A percentile compares a stretch with the other conserved stretches of the same genome.
Evolutionary conservation across 257 asterid genomes (phyloP).

Genomic region (Haberlea rhodopensis): DNA sequence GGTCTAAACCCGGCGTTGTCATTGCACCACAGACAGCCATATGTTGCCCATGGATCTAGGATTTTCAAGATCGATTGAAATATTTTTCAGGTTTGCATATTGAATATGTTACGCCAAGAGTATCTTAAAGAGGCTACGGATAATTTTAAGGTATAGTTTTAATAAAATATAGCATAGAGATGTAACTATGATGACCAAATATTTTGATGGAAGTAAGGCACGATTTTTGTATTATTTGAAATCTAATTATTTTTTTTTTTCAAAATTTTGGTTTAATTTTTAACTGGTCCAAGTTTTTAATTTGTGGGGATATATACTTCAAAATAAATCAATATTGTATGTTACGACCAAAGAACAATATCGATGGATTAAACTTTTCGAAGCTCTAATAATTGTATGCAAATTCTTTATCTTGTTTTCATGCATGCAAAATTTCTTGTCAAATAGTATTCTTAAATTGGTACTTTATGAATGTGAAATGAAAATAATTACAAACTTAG

Average conservation of each 20-base stretch:
- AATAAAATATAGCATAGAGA: not conserved
- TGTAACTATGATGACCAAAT: not conserved
- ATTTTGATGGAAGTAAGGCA: not conserved
- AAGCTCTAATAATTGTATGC: no score
- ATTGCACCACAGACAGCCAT: conserved; percentile 40
- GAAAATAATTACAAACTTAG: no score
- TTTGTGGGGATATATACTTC: no score
- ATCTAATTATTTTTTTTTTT: no score
- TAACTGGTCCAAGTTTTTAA: no score
- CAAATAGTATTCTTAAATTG: not conserved
- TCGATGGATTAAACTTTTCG: not conserved
- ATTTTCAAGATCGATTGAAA: not conserved
- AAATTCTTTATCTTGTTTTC: no score
- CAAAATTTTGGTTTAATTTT: no score
- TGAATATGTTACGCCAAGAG: not conserved
- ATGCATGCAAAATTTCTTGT: no score
- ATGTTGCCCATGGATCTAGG: not conserved
- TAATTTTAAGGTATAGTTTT: not conserved
- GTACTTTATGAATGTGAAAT: no score
- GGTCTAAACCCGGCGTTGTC: conserved; percentile 31
- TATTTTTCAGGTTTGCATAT: not conserved
- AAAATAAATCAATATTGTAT: no score
- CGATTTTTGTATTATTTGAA: not conserved
- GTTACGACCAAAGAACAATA: no score
- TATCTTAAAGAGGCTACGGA: no score